Evolutionary conservation across 176 grass and related monocot genomes (phyloP).

Genomic region (Phyllostachys edulis): DNA sequence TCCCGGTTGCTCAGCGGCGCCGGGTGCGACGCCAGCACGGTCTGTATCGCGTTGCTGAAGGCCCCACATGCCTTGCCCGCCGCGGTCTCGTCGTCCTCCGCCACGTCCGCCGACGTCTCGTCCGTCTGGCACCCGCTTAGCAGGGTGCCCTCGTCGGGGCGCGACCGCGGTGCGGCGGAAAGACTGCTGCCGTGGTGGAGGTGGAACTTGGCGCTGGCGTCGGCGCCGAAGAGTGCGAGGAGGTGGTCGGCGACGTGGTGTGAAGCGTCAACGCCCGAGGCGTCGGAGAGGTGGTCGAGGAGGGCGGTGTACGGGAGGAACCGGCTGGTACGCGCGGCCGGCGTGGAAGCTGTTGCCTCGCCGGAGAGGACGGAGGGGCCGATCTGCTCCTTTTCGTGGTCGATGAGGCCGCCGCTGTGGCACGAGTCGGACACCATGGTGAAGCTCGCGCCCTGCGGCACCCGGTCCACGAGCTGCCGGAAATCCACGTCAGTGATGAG

Average conservation of each 20-base stretch:
- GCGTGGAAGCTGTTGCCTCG: neutral
- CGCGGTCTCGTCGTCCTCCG: slow-evolving; percentile 6
- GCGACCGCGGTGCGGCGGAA: neutral
- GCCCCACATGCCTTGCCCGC: slow-evolving; percentile 61
- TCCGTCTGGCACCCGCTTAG: slow-evolving; percentile 80
- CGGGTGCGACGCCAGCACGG: slow-evolving; percentile 45
- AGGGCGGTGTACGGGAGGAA: slow-evolving; percentile 53
- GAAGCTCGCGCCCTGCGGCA: slow-evolving; percentile 58
- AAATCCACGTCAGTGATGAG: slow-evolving; percentile 84
- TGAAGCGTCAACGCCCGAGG: slow-evolving; percentile 50
- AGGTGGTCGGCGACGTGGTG: slow-evolving; percentile 67
- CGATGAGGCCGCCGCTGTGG: slow-evolving; percentile 93
- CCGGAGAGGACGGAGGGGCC: slow-evolving; percentile 40
- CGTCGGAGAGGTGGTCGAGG: slow-evolving; percentile 40
- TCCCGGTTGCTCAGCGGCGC: slow-evolving; percentile 56
- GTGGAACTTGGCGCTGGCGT: slow-evolving; percentile 65
- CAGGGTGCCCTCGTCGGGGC: slow-evolving; percentile 58
- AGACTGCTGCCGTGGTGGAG: no score
- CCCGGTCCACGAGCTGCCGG: slow-evolving; percentile 60
- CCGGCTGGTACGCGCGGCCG: neutral
- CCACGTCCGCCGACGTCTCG: slow-evolving; percentile 70
- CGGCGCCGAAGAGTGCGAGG: slow-evolving; percentile 53
- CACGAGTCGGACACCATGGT: slow-evolving; percentile 86
- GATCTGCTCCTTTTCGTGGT: slow-evolving; percentile 90
- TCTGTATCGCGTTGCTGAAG: slow-evolving; percentile 60